Conservation (phyloP, 2,329 filamentous ascomycete species). For the Cryphonectria naterciae region DNA sequence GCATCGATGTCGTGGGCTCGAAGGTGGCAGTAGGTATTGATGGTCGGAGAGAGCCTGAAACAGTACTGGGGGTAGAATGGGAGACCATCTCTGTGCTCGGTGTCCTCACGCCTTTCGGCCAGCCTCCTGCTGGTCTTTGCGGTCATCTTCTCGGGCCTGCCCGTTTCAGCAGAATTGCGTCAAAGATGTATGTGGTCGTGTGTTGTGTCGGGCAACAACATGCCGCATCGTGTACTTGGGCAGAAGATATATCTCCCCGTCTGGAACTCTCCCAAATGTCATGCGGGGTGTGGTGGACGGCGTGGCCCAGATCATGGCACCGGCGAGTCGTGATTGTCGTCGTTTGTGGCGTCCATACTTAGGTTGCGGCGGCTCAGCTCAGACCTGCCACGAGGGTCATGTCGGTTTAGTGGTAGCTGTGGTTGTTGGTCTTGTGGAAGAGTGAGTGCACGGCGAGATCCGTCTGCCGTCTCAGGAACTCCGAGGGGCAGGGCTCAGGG, state of each 20-base stretch:
- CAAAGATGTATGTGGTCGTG: not conserved
- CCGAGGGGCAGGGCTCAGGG: not conserved
- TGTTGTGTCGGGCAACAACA: not conserved
- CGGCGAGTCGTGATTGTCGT: not conserved
- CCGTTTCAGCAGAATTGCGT: not conserved
- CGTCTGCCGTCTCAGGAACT: not conserved
- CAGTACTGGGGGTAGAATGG: conserved; percentile 64
- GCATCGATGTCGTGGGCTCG: conserved; percentile 53
- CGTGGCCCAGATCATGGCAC: not conserved
- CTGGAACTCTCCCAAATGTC: not conserved
- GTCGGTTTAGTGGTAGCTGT: not conserved
- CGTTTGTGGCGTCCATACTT: not conserved
- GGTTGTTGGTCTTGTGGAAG: not conserved
- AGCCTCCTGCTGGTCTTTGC: not conserved
- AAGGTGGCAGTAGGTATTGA: conserved; percentile 63
- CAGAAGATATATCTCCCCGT: not conserved
- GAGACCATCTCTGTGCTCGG: conserved; percentile 17
- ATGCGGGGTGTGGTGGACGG: not conserved
- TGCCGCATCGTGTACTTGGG: not conserved
- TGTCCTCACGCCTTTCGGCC: not conserved
- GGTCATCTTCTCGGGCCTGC: not conserved
- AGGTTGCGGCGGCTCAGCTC: not conserved
- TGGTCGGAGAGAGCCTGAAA: conserved; percentile 65
- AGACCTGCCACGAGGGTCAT: not conserved
- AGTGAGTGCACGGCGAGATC: not conserved